Conservation (phyloP, 192 early-diverging fungal species). For the Glomus cerebriforme region DNA sequence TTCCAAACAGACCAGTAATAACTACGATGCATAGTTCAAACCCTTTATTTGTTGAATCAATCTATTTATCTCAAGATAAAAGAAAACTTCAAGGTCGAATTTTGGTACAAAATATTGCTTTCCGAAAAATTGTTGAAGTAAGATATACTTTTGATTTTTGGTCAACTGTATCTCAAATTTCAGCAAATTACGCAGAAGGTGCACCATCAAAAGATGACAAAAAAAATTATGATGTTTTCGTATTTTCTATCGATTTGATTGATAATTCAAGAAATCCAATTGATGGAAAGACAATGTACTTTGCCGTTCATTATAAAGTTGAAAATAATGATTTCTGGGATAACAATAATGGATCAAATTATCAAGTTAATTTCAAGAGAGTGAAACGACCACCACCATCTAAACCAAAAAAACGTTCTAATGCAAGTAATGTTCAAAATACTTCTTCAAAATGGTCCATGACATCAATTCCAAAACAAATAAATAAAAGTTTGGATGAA, state of each 20-base stretch:
- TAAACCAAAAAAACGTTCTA: constrained; percentile 35
- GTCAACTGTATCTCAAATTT: constrained; percentile 67
- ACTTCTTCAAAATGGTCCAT: neutral
- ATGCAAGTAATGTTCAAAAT: constrained; percentile 27
- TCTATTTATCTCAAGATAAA: constrained; percentile 54
- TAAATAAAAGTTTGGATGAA: neutral
- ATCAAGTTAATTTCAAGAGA: constrained; percentile 60
- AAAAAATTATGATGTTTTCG: constrained; percentile 65
- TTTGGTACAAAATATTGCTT: constrained; percentile 84
- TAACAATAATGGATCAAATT: constrained; percentile 90
- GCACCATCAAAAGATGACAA: constrained; percentile 50
- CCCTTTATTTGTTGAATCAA: constrained; percentile 61
- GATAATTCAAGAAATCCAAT: constrained; percentile 42
- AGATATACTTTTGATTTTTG: constrained; percentile 84
- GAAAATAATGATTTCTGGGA: constrained; percentile 84
- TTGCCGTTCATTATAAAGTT: constrained; percentile 72
- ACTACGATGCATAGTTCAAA: constrained; percentile 33
- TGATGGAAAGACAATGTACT: constrained; percentile 53
- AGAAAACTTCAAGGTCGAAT: constrained; percentile 63
- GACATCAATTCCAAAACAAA: neutral
- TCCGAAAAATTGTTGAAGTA: constrained; percentile 78
- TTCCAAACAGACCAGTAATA: constrained; percentile 43
- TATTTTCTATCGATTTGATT: constrained; percentile 65
- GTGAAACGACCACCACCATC: constrained; percentile 24
- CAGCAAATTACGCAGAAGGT: constrained; percentile 63